These are phyloP conservation scores for Ilex aquifolium DNA, from an alignment of 257 asterid genomes.

Conservation along the genomic window DNA sequence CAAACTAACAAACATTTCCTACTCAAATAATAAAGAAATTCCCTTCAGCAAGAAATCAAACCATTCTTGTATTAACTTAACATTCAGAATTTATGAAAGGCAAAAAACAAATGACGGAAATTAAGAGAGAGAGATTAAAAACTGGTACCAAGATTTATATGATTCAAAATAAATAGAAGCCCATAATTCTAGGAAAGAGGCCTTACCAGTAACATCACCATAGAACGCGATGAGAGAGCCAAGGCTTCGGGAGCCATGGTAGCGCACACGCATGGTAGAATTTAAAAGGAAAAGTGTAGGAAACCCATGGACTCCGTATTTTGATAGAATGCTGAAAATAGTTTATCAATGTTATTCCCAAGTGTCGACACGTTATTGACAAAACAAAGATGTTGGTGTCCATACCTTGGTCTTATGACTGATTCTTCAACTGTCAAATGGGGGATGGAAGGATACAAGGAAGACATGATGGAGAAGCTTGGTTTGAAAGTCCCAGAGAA, in stretches of 20 bases:
- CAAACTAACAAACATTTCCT: background rate
- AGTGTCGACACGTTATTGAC: conserved; percentile 11
- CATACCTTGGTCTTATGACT: conserved; percentile 90
- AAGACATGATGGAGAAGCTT: conserved; percentile 59
- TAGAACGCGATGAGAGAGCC: conserved; percentile 72
- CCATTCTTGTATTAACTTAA: no score
- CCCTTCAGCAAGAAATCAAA: background rate
- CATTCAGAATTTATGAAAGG: background rate
- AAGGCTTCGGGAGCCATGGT: conserved; percentile 79
- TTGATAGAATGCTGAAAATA: conserved; percentile 78
- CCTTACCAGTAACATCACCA: conserved; percentile 69
- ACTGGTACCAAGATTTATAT: conserved; percentile 1
- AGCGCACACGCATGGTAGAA: conserved; percentile 73
- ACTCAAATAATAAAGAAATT: background rate
- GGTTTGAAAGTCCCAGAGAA: conserved; percentile 71
- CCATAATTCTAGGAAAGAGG: background rate
- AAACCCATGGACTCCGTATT: conserved; percentile 93
- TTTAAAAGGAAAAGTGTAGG: conserved; percentile 76
- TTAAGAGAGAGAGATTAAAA: background rate
- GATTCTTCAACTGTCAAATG: conserved; percentile 92
- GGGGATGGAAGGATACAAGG: conserved; percentile 79
- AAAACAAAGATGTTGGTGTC: conserved; percentile 12
- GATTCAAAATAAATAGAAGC: background rate
- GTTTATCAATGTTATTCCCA: conserved; percentile 12
- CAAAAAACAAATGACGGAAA: background rate